These are phyloP conservation scores for Xylona heveae DNA, from an alignment of 495 filamentous ascomycete genomes.

Conservation along the genomic window DNA sequence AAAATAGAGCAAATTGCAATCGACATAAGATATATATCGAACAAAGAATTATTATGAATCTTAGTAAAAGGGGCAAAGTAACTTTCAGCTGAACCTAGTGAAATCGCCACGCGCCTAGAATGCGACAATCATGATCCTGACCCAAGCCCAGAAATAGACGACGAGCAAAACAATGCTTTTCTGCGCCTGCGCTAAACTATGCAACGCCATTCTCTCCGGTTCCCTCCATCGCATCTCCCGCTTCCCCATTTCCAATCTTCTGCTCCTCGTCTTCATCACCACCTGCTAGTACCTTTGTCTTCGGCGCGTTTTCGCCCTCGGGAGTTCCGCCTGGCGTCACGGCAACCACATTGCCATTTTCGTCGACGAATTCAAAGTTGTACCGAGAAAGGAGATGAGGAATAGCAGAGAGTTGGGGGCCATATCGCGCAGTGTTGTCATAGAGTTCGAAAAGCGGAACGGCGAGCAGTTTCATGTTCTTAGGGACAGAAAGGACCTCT, in stretches of 20 bases:
- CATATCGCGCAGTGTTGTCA: slow-evolving; percentile 88
- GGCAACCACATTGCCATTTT: slow-evolving; percentile 71
- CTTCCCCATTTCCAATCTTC: slow-evolving; percentile 5
- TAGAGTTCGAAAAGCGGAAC: slow-evolving; percentile 95
- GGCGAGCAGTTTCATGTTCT: slow-evolving; percentile 98
- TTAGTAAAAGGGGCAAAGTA: too few relatives aligned
- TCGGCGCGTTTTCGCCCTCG: slow-evolving; percentile 28
- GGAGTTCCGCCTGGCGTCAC: slow-evolving; percentile 54
- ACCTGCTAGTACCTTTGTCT: slow-evolving; percentile 57
- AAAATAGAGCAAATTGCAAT: too few relatives aligned
- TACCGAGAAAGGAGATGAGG: slow-evolving; percentile 84
- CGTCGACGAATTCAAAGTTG: slow-evolving; percentile 97
- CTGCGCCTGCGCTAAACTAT: too few relatives aligned
- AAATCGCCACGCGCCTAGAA: too few relatives aligned
- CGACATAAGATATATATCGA: too few relatives aligned
- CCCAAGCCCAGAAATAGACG: too few relatives aligned
- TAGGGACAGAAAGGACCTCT: slow-evolving; percentile 95
- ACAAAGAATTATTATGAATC: too few relatives aligned
- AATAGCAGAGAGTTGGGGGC: slow-evolving; percentile 87
- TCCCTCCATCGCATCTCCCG: slow-evolving; percentile 3
- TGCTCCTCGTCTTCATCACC: slow-evolving; percentile 21
- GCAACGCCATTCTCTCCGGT: background rate
- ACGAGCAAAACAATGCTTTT: too few relatives aligned
- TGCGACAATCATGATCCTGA: too few relatives aligned
- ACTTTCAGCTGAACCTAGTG: too few relatives aligned